phyloP scores from a whole-genome alignment of 2,329 filamentous ascomycete genomes.

The Cephalotrichum gorgonifer region DNA sequence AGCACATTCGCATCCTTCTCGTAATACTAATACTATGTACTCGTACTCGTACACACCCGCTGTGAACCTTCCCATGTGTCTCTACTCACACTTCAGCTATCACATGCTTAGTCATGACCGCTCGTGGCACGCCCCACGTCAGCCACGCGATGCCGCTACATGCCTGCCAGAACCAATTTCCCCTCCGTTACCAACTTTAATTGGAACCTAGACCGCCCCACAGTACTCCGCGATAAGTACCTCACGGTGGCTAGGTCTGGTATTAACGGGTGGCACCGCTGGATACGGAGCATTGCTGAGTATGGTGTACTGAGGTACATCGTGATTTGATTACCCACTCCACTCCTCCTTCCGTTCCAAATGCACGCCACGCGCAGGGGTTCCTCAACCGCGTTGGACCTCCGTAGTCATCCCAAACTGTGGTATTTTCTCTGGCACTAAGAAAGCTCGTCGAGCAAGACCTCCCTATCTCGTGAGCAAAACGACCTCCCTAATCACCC shows the following conservation, averaged over 20 bases:
- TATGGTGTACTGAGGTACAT: background rate
- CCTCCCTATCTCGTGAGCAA: background rate
- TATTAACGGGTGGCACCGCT: background rate
- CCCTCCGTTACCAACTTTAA: background rate
- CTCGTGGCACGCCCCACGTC: background rate
- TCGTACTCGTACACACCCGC: no score
- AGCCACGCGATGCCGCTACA: background rate
- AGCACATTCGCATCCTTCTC: no score
- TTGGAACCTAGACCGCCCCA: no score
- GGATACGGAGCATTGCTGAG: no score
- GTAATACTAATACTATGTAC: no score
- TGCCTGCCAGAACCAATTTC: background rate
- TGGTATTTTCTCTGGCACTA: background rate
- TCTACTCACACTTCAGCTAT: no score
- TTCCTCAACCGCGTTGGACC: background rate
- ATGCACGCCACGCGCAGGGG: conserved; percentile 5
- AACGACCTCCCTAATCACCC: background rate
- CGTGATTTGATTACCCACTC: background rate
- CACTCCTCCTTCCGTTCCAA: conserved; percentile 1
- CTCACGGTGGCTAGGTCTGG: background rate
- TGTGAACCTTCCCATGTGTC: no score
- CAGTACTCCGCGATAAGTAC: no score
- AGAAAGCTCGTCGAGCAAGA: background rate
- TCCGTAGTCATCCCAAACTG: background rate
- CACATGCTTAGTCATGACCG: background rate